Conservation (phyloP, 306 rosid genomes). For the Trichosanthes cucumerina region DNA sequence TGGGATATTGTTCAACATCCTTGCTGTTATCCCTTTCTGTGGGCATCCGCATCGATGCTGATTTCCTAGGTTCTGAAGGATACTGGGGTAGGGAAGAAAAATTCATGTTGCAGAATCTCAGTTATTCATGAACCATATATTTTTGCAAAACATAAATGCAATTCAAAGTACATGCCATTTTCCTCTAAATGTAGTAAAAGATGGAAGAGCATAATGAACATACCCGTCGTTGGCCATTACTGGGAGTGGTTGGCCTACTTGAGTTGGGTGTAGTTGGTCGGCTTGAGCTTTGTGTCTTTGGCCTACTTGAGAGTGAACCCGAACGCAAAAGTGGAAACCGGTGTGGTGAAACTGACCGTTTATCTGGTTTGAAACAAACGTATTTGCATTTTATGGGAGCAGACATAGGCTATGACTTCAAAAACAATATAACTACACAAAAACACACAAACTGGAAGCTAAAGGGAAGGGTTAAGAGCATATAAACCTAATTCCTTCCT, state of each 20-base stretch:
- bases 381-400: neutral
- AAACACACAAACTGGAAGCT: neutral
- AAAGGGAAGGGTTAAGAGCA: neutral
- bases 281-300: slow-evolving; percentile 53
- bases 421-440: neutral
- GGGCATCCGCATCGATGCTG: slow-evolving; percentile 81
- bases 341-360: slow-evolving; percentile 77
- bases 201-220: slow-evolving; percentile 8
- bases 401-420: neutral
- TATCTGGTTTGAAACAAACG: slow-evolving; percentile 35
- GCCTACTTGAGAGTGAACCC: slow-evolving; percentile 73
- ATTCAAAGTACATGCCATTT: neutral
- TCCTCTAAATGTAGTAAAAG: neutral
- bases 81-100: slow-evolving; percentile 34
- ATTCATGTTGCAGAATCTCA: neutral
- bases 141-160: neutral
- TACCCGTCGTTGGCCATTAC: slow-evolving; percentile 63
- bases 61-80: slow-evolving; percentile 88
- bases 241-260: slow-evolving; percentile 82
- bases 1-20: slow-evolving; percentile 68
- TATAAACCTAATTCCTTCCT: slow-evolving; percentile 57
- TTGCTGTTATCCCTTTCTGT: slow-evolving; percentile 62
- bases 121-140: neutral
- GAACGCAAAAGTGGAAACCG: slow-evolving; percentile 90
- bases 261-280: slow-evolving; percentile 73